These are phyloP conservation scores for Saccharum hybrid DNA, from an alignment of 202 grass and related monocot species.

Conservation along the genomic window DNA sequence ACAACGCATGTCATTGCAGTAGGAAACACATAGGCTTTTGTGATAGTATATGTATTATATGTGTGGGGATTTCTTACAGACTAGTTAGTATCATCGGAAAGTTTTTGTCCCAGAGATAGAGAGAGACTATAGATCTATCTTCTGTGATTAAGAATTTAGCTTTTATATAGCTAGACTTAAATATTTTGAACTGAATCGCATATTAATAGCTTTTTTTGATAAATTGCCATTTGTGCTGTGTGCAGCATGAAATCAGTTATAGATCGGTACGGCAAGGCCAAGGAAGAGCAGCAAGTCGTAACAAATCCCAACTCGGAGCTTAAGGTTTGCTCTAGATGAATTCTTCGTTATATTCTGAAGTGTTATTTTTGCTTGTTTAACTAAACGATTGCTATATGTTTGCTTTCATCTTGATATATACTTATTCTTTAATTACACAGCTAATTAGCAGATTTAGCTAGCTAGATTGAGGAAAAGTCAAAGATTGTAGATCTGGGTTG, in stretches of 20 bases:
- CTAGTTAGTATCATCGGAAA: too few relatives aligned
- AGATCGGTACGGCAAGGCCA: slow-evolving; percentile 56
- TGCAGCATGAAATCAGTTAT: slow-evolving; percentile 67
- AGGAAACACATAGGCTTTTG: slow-evolving; percentile 40
- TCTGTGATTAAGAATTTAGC: slow-evolving; percentile 18
- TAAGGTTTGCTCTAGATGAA: slow-evolving; percentile 45
- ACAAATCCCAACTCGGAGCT: slow-evolving; percentile 58
- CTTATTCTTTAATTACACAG: too few relatives aligned
- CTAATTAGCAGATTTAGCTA: neutral
- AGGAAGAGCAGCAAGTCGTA: slow-evolving; percentile 52
- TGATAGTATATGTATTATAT: neutral
- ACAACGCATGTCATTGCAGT: slow-evolving; percentile 28
- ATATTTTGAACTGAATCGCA: neutral
- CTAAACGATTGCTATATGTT: neutral
- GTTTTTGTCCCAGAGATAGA: neutral
- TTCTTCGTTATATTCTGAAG: neutral
- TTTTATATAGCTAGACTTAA: slow-evolving; percentile 7
- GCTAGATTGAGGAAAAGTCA: neutral
- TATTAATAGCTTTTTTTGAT: neutral
- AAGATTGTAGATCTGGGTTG: neutral
- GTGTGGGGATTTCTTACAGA: neutral
- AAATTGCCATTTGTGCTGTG: slow-evolving; percentile 3
- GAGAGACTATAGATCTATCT: slow-evolving; percentile 15
- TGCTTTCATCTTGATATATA: neutral
- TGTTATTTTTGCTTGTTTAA: neutral